Percentiles rank a stretch among this genome's conserved stretches.
These are phyloP conservation scores for Lactifluus hygrophoroides DNA, from an alignment of 768 basidiomycete genomes.

Conservation along the genomic window DNA sequence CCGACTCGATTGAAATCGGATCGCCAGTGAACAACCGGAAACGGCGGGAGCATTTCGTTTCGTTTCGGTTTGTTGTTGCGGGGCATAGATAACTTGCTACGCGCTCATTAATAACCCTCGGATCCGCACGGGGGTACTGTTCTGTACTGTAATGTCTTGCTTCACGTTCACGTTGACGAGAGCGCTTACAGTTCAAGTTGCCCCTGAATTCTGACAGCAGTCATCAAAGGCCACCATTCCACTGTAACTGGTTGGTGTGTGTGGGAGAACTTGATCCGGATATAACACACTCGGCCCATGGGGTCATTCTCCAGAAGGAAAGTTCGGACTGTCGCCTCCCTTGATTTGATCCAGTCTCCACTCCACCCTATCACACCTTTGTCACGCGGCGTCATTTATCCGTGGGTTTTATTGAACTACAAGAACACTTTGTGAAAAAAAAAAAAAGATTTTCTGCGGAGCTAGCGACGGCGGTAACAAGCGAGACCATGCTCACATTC, in stretches of 20 bases:
- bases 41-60: not conserved
- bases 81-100: too few relatives aligned
- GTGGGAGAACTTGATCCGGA: not conserved
- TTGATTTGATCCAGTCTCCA: not conserved
- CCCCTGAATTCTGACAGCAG: too few relatives aligned
- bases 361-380: not conserved
- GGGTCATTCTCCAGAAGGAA: not conserved
- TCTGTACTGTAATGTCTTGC: not conserved
- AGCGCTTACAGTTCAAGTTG: too few relatives aligned
- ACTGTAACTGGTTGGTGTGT: too few relatives aligned
- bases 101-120: not conserved
- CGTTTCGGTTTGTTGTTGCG: too few relatives aligned
- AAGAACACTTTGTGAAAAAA: not conserved
- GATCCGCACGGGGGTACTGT: not conserved
- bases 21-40: not conserved
- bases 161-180: too few relatives aligned
- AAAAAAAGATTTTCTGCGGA: not conserved
- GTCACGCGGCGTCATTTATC: slow-evolving; percentile 12
- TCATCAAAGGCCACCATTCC: slow-evolving; percentile 1
- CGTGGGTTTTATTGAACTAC: slow-evolving; percentile 7
- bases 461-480: not conserved
- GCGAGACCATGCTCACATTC: not conserved
- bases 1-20: slow-evolving; percentile 6
- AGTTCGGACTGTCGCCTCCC: not conserved
- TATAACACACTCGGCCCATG: not conserved